phyloP scores from a whole-genome alignment of 1,284 basidiomycete genomes.

The Malassezia nana region DNA sequence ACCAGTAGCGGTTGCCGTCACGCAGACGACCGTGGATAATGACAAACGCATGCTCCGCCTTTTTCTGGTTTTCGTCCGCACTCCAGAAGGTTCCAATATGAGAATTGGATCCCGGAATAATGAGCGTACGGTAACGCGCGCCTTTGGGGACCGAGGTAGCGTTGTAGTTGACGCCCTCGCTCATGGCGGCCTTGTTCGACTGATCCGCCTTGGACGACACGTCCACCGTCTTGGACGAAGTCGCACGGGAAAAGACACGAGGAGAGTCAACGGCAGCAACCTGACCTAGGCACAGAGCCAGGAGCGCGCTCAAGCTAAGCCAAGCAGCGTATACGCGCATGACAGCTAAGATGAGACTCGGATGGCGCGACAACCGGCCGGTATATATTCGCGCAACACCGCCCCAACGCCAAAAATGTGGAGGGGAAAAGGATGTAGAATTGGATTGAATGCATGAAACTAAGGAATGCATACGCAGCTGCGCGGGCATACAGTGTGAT shows the following conservation, averaged over 20 bases:
- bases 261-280: background rate
- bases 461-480: background rate
- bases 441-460: background rate
- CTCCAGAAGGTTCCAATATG: slow-evolving; percentile 33
- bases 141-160: slow-evolving; percentile 24
- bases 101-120: slow-evolving; percentile 20
- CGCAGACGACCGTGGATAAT: slow-evolving; percentile 43
- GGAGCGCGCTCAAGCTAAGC: background rate
- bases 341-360: background rate
- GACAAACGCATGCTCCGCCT: slow-evolving; percentile 34
- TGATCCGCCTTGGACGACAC: background rate
- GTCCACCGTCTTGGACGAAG: background rate
- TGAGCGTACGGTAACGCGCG: slow-evolving; percentile 21
- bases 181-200: background rate
- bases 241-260: background rate
- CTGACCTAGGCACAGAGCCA: background rate
- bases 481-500: background rate
- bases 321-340: background rate
- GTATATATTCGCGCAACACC: background rate
- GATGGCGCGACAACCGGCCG: too few species aligned
- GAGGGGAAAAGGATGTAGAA: background rate
- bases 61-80: slow-evolving; percentile 12
- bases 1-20: slow-evolving; percentile 35
- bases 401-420: background rate
- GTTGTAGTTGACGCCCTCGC: slow-evolving; percentile 21